Evolutionary conservation across 2,329 filamentous ascomycete genomes (phyloP), one percentile per base, ranked within the genome.

Genomic region (Cladosporium colombiae): DNA sequence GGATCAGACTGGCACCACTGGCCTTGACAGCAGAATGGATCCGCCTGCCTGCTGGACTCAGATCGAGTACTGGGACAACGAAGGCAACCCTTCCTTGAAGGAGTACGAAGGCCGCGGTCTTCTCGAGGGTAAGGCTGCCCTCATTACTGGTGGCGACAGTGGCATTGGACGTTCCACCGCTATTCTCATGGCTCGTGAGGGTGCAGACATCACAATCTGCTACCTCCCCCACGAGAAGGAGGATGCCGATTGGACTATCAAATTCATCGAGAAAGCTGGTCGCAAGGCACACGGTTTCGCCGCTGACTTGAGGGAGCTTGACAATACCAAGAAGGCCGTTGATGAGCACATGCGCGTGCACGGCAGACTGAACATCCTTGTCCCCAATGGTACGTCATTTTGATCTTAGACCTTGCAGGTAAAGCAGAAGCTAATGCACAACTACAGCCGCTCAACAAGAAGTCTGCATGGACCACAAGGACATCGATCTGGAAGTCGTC

Each of bases 181-280:
- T 0, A 78, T 86, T 0, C 75, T 87, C 2, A 85, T 86, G 75
- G 85, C 86, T 0, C 79, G 83, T 10, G 85, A 88, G 71, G 85
- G 86, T 1, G 84, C 85, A 16, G 82, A 87, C 68, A 77, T 86
- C 55, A 83, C 79, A 27, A 86, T 87, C 66, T 81, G 83, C 18
- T 85, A 86, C 68, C 79, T 86, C 1, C 82, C 83, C 2, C 81
- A 85, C 31, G 86, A 88, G 75, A 77, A 87, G 68, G 72, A 79
- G 23, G 86, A 88, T 64, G 86, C 86, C 0, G 75, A 86, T 60
- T 79, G 81, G 8, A 87, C 85, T 1, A 83, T 84, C 70, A 76
- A 77, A 37, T 71, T 82, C 69, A 82, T 88, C 0, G 82, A 87
- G 69, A 79, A 80, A 46, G 82, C 84, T 65, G 81, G 82, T 0